Evolutionary conservation across 176 grass and related monocot species (phyloP), one percentile per base, ranked within the genome.

Genomic region (Phyllostachys edulis): DNA sequence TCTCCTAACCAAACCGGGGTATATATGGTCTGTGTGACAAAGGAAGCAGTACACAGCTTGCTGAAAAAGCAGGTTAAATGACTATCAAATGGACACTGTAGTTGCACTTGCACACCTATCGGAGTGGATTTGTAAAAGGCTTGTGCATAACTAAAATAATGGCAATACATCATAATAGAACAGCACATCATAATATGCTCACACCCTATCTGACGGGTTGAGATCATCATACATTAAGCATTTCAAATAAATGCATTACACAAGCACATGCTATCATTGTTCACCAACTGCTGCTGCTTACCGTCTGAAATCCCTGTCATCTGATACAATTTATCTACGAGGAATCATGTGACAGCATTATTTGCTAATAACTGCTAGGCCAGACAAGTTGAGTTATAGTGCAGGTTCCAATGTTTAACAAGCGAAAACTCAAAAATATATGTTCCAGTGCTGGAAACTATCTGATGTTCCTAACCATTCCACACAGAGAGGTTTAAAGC

Each of bases 1-100:
- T 32, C 76, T 89, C 74, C 88, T 89, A 82, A 85, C 85, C 21
- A 76, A 85, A 52, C 60, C 76, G 42, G 56, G 80, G 74, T 80
- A 76, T 27, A 85, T 59, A 40, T 80, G 74, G 46, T 76, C 68
- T 32, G 69, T 76, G 80, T 32, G 69, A 84, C 89, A 10, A 49
- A 84, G 74, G 83, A 46, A 15, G 65, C 10, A 12, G 78, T 85
- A 24, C 80, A 80, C 20, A 84, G 13, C n/a, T 57, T n/a, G 2
- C 20, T 55, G 29, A 75, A 73, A 14, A 39, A 4, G 52, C 52
- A 21, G 52, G 52, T 5, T 55, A 21, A 55, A 7, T 21, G 55
- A 60, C 42, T 15, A 56, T 50, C 13, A 69, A 24, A 66, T 60
- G 37, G 46, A 40, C 65, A 90, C 7, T 8, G 9, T 36, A 64